Percentiles rank a stretch among this genome's conserved stretches.
These are phyloP conservation scores for Lepidium africanum DNA, from an alignment of 345 rosid species.

Conservation along the genomic window DNA sequence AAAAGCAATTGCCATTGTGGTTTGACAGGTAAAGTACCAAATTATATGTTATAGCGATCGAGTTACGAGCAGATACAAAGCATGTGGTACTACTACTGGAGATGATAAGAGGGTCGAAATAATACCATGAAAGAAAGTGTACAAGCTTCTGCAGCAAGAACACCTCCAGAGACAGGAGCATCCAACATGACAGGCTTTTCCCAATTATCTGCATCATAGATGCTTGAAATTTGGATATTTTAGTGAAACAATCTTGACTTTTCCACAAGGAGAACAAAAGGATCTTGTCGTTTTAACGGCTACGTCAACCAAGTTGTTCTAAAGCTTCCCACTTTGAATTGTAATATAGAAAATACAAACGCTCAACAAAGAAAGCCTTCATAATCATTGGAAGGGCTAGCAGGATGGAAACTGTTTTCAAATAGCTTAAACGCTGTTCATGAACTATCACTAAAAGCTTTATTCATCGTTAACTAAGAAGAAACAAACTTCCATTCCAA, in stretches of 20 bases:
- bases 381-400: background rate
- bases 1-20: background rate
- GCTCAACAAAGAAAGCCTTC: background rate
- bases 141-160: constrained; percentile 86
- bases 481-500: background rate
- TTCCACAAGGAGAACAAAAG: background rate
- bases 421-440: background rate
- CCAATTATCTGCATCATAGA: constrained; percentile 39
- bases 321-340: background rate
- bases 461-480: background rate
- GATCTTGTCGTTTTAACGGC: background rate
- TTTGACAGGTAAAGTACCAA: background rate
- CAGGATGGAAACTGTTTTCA: background rate
- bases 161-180: constrained; percentile 98
- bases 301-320: background rate
- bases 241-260: constrained; percentile 5
- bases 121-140: constrained; percentile 88
- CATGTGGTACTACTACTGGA: background rate
- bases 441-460: background rate
- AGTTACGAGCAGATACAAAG: background rate
- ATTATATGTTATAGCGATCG: background rate
- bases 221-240: background rate
- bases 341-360: background rate
- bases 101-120: background rate
- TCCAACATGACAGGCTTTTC: constrained; percentile 80